These are phyloP conservation scores for Aspergillus heteromorphus DNA, from an alignment of 495 filamentous ascomycete species.

Conservation along the genomic window DNA sequence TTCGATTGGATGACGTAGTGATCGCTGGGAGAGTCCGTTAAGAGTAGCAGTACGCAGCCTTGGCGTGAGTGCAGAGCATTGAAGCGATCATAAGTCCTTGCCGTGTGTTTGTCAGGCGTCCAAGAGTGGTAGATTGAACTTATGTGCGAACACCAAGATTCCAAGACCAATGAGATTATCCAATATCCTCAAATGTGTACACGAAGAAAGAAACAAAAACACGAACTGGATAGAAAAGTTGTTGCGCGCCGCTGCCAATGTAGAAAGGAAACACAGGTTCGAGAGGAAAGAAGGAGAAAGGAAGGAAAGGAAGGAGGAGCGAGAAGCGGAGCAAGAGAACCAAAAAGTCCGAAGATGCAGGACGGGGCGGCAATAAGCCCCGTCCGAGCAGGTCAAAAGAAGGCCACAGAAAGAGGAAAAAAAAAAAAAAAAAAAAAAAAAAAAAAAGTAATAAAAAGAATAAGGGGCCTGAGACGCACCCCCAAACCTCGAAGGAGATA, in stretches of 20 bases:
- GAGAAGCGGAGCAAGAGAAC: neutral
- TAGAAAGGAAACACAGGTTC: neutral
- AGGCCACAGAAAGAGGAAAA: neutral
- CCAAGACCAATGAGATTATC: conserved; percentile 4
- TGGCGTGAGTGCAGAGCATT: too few relatives aligned
- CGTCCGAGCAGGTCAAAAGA: neutral
- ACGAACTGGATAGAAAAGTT: neutral
- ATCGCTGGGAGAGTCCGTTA: too few relatives aligned
- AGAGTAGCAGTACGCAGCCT: too few relatives aligned
- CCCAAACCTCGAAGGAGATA: neutral
- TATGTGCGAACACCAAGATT: conserved; percentile 1
- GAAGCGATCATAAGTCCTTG: too few relatives aligned
- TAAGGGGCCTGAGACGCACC: neutral
- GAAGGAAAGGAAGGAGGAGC: neutral
- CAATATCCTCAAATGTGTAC: conserved; percentile 10
- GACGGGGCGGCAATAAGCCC: too few relatives aligned
- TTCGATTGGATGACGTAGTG: too few relatives aligned
- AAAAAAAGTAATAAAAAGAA: neutral
- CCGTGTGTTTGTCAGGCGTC: neutral
- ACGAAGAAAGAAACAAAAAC: conserved; percentile 2
- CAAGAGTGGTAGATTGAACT: neutral
- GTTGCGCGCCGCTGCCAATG: neutral
- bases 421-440: neutral
- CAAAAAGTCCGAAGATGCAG: neutral
- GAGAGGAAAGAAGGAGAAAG: neutral